phyloP scores from a whole-genome alignment of 306 rosid species.

The Lathyrus oleraceus region DNA sequence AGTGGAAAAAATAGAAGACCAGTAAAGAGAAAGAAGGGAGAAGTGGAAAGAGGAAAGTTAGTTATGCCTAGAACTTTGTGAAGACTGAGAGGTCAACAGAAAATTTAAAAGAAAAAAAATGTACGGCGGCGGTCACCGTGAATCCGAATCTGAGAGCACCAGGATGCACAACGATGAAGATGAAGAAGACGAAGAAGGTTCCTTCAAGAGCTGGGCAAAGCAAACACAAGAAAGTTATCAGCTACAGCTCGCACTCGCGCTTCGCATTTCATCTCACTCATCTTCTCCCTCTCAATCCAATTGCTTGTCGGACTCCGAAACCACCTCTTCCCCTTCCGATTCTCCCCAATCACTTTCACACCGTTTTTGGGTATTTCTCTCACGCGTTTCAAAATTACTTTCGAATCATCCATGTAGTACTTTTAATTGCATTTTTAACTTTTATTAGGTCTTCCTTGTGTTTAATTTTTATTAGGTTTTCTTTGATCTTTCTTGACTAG shows the following conservation, averaged over 20 bases:
- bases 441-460: background rate
- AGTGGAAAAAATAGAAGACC: too few relatives aligned
- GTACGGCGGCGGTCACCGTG: constrained; percentile 10
- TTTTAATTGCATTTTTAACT: constrained; percentile 1
- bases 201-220: constrained; percentile 49
- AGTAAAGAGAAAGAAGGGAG: background rate
- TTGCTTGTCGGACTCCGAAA: constrained; percentile 28
- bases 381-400: background rate
- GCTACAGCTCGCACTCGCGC: constrained; percentile 50
- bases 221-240: constrained; percentile 56
- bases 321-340: constrained; percentile 21
- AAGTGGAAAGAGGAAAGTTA: background rate
- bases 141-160: background rate
- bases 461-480: constrained; percentile 18
- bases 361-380: constrained; percentile 46
- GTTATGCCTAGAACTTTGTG: background rate
- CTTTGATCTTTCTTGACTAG: constrained; percentile 23
- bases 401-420: background rate
- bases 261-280: constrained; percentile 48
- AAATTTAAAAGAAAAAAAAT: background rate
- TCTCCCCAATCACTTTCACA: constrained; percentile 38
- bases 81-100: background rate
- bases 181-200: background rate
- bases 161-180: background rate
- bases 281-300: constrained; percentile 36